phyloP scores from a whole-genome alignment of 768 basidiomycete species.

The Terana coerulea region DNA sequence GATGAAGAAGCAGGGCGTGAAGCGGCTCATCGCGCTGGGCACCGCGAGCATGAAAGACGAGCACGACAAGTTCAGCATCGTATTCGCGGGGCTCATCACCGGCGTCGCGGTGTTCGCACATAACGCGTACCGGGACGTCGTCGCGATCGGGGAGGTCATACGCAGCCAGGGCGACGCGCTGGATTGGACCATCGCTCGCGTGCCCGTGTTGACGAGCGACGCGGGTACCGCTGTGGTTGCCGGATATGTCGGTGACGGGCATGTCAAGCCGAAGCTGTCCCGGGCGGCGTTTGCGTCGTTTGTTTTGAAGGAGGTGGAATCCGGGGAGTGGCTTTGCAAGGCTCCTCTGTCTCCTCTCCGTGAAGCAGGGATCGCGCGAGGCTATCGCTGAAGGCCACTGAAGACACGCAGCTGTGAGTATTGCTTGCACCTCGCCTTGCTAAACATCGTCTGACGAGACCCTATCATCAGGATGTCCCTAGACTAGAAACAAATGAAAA shows the following conservation, averaged over 20 bases:
- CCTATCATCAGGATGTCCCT: too few relatives aligned
- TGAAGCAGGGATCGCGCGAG: too few relatives aligned
- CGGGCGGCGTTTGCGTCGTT: slow-evolving; percentile 60
- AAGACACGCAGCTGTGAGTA: too few relatives aligned
- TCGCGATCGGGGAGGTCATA: slow-evolving; percentile 57
- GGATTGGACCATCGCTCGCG: slow-evolving; percentile 69
- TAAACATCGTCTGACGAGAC: too few relatives aligned
- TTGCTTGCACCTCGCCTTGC: too few relatives aligned
- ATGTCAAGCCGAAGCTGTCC: slow-evolving; percentile 45
- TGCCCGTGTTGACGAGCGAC: slow-evolving; percentile 56
- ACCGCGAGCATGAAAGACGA: slow-evolving; percentile 63
- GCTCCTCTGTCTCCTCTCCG: slow-evolving; percentile 34
- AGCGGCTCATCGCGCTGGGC: slow-evolving; percentile 62
- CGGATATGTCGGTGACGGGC: slow-evolving; percentile 68
- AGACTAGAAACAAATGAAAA: too few relatives aligned
- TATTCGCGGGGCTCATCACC: slow-evolving; percentile 40
- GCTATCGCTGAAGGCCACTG: too few relatives aligned
- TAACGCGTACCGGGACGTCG: slow-evolving; percentile 65
- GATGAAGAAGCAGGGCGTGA: slow-evolving; percentile 51
- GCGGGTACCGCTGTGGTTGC: slow-evolving; percentile 43
- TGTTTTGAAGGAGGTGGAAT: slow-evolving; percentile 52
- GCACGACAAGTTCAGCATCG: slow-evolving; percentile 50
- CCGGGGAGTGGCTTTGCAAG: slow-evolving; percentile 55
- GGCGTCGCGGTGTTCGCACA: slow-evolving; percentile 37
- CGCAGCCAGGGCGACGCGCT: slow-evolving; percentile 43